Conservation (phyloP, 352 stramenopile species). For the Phytophthora podocarpi region DNA sequence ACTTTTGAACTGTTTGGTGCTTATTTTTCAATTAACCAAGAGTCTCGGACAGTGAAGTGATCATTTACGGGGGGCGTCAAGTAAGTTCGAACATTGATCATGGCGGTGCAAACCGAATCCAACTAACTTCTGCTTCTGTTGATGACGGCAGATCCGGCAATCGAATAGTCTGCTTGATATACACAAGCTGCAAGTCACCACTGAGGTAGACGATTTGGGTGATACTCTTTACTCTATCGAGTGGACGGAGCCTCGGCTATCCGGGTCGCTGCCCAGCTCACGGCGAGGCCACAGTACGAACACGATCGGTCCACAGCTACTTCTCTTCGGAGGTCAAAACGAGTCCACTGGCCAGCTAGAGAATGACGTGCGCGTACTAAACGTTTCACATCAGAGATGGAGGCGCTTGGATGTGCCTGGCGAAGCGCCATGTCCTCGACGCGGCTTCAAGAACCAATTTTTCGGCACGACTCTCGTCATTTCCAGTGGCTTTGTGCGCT, state of each 20-base stretch:
- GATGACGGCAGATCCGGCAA: constrained; percentile 50
- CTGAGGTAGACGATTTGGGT: constrained; percentile 1
- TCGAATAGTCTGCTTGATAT: constrained; percentile 68
- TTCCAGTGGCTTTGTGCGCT: constrained; percentile 73
- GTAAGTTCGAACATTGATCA: too few relatives aligned
- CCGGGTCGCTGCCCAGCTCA: constrained; percentile 44
- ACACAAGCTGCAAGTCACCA: constrained; percentile 37
- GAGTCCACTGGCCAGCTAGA: constrained; percentile 46
- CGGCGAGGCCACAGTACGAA: constrained; percentile 69
- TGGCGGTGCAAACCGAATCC: too few relatives aligned
- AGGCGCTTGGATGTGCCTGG: constrained; percentile 32
- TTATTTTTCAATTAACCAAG: constrained; percentile 19
- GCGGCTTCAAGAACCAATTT: constrained; percentile 83
- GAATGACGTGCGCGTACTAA: constrained; percentile 58
- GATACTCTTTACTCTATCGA: constrained; percentile 30
- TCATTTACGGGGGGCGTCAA: constrained; percentile 75
- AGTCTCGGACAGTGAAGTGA: constrained; percentile 44
- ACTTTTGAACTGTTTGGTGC: not conserved
- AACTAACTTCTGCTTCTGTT: not conserved
- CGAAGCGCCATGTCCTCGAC: constrained; percentile 53
- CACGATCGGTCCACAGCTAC: constrained; percentile 53
- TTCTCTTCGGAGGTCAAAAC: constrained; percentile 72
- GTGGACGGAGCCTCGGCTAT: constrained; percentile 43
- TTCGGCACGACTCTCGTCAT: constrained; percentile 77
- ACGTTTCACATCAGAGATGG: constrained; percentile 45